These are phyloP conservation scores for Rutstroemia sp. DNA, from an alignment of 2,329 filamentous ascomycete genomes.

Conservation along the genomic window DNA sequence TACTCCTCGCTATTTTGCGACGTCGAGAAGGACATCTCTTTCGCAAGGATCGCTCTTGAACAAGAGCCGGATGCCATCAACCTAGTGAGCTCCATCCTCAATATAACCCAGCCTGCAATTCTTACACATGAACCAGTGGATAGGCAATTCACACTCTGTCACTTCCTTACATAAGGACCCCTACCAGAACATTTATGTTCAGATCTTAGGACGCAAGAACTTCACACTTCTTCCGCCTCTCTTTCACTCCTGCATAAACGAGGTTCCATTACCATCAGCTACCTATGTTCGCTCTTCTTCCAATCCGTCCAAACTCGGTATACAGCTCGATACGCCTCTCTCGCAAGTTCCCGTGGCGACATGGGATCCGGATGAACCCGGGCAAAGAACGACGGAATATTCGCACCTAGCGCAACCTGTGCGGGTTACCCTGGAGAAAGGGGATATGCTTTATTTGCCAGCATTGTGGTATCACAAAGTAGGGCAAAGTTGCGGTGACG, in stretches of 20 bases:
- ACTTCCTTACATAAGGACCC: conserved; percentile 76
- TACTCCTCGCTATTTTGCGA: conserved; percentile 56
- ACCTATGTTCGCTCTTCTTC: neutral
- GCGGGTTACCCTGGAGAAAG: conserved; percentile 60
- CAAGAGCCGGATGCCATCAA: conserved; percentile 67
- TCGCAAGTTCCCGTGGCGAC: conserved; percentile 55
- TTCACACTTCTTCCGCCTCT: conserved; percentile 69
- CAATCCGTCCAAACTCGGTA: neutral
- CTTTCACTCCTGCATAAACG: conserved; percentile 8
- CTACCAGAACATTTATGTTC: conserved; percentile 80
- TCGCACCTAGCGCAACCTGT: conserved; percentile 53
- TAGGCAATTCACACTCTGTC: conserved; percentile 62
- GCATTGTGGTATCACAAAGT: conserved; percentile 85
- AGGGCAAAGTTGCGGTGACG: conserved; percentile 57
- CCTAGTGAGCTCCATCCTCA: conserved; percentile 32
- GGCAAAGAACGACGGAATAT: conserved; percentile 42
- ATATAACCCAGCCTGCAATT: neutral
- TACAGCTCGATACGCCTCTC: neutral
- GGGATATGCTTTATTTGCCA: conserved; percentile 77
- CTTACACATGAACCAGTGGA: conserved; percentile 42
- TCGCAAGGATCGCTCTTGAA: conserved; percentile 63
- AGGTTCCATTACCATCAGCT: neutral
- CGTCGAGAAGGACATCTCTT: conserved; percentile 58
- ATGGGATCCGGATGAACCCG: conserved; percentile 55
- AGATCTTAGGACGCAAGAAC: conserved; percentile 64